Conservation (phyloP, 495 filamentous ascomycete genomes). For the Poronia punctata region DNA sequence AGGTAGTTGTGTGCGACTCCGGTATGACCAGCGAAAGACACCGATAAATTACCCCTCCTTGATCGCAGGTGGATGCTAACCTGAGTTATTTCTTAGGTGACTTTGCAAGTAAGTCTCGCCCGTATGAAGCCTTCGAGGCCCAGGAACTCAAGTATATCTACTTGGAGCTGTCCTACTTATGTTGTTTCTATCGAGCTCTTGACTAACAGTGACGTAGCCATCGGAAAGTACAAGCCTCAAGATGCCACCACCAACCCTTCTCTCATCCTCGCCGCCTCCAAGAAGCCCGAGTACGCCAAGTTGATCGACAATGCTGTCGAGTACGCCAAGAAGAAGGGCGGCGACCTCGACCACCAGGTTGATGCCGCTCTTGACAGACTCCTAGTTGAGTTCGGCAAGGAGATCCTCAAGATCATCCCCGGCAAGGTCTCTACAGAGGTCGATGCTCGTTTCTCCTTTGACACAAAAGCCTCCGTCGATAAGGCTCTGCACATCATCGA, state of each 20-base stretch:
- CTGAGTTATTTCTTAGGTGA: conserved; percentile 49
- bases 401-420: conserved; percentile 94
- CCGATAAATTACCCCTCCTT: conserved; percentile 2
- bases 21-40: conserved; percentile 50
- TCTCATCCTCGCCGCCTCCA: conserved; percentile 92
- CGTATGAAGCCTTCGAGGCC: too few species aligned
- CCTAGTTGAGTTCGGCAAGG: conserved; percentile 93
- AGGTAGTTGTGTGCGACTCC: conserved; percentile 95
- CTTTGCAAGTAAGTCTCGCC: conserved; percentile 73
- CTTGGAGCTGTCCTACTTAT: too few species aligned
- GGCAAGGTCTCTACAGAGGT: conserved; percentile 99
- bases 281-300: conserved; percentile 93
- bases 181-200: conserved; percentile 18
- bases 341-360: conserved; percentile 64
- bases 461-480: conserved; percentile 81
- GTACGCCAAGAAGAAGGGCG: conserved; percentile 72
- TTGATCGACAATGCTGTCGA: conserved; percentile 82
- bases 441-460: conserved; percentile 93
- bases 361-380: conserved; percentile 83
- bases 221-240: conserved; percentile 99
- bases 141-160: too few species aligned
- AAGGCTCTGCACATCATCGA: conserved; percentile 98
- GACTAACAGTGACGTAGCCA: conserved; percentile 53
- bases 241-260: conserved; percentile 99
- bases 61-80: conserved; percentile 14